Conservation (phyloP, 108 stramenopile species). For the Nitzschia sp. region DNA sequence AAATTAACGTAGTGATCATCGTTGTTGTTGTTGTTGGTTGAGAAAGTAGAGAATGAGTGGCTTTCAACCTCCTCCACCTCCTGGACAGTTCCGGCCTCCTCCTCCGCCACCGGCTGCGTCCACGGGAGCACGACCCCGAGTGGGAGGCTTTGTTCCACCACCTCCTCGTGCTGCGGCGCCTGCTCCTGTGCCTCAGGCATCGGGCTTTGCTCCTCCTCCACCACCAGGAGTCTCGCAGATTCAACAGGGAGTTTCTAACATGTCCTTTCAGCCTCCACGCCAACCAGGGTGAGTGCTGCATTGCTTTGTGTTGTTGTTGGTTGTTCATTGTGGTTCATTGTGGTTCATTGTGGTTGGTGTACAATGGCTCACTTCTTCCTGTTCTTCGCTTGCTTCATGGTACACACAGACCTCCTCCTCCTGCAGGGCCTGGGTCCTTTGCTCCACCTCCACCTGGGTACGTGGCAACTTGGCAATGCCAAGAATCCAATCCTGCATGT, state of each 20-base stretch:
- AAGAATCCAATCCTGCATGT: neutral
- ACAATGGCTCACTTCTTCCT: no score
- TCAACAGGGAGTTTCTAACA: constrained; percentile 54
- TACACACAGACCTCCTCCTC: constrained; percentile 13
- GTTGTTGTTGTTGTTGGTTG: neutral
- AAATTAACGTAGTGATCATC: constrained; percentile 4
- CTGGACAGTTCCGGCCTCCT: constrained; percentile 31
- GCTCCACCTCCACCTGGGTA: constrained; percentile 9
- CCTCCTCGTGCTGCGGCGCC: constrained; percentile 18
- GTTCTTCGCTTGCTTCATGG: no score
- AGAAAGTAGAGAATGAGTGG: constrained; percentile 14
- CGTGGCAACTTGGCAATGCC: neutral
- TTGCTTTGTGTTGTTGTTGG: constrained; percentile 1
- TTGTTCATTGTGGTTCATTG: neutral
- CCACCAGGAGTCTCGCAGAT: constrained; percentile 27
- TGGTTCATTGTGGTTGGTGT: no score
- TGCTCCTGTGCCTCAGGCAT: constrained; percentile 11
- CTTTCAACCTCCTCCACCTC: constrained; percentile 41
- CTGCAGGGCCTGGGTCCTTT: constrained; percentile 10
- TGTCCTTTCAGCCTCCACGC: constrained; percentile 45
- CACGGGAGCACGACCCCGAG: constrained; percentile 12
- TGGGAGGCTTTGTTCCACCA: constrained; percentile 35
- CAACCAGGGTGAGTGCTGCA: constrained; percentile 6
- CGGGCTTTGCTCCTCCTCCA: constrained; percentile 41
- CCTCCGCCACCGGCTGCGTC: constrained; percentile 33